Percentiles rank a stretch among this genome's conserved stretches.
phyloP scores from a whole-genome alignment of 139 green algal genomes.

The Bryopsis sp. region DNA sequence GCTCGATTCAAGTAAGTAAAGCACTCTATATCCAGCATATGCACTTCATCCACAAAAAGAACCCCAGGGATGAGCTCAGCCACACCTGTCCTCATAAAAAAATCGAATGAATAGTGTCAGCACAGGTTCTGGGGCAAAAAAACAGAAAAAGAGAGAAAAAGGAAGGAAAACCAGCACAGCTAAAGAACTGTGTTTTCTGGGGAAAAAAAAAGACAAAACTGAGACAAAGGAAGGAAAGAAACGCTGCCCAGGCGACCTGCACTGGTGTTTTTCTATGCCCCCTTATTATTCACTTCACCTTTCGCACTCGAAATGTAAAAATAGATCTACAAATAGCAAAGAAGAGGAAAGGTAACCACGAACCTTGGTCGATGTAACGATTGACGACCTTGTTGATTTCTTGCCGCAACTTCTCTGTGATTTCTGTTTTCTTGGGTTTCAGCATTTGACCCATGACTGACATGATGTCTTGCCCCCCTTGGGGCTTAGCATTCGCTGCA shows the following conservation, averaged over 20 bases:
- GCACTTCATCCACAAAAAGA: slow-evolving; percentile 98
- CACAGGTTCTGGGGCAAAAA: no score
- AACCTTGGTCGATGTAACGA: slow-evolving; percentile 39
- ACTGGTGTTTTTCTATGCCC: no score
- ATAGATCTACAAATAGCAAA: no score
- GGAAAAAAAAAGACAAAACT: no score
- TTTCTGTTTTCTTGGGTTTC: slow-evolving; percentile 98
- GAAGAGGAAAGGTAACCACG: neutral
- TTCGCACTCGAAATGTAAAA: no score
- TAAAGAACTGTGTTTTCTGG: no score
- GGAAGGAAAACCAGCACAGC: no score
- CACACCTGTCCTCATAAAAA: slow-evolving; percentile 55
- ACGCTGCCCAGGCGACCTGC: no score
- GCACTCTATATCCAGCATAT: slow-evolving; percentile 99
- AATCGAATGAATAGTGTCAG: slow-evolving; percentile 65
- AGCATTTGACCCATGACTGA: slow-evolving; percentile 92
- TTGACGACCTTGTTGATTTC: slow-evolving; percentile 94
- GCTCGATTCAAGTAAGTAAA: slow-evolving; percentile 97
- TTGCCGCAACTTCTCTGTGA: slow-evolving; percentile 96
- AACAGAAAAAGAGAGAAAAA: no score
- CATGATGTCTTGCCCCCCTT: slow-evolving; percentile 90
- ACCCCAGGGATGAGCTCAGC: slow-evolving; percentile 96
- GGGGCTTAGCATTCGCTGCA: slow-evolving; percentile 83
- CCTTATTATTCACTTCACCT: no score
- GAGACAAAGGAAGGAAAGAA: no score